Conservation (phyloP, 768 basidiomycete genomes). For the Phanerochaete carnosa region DNA sequence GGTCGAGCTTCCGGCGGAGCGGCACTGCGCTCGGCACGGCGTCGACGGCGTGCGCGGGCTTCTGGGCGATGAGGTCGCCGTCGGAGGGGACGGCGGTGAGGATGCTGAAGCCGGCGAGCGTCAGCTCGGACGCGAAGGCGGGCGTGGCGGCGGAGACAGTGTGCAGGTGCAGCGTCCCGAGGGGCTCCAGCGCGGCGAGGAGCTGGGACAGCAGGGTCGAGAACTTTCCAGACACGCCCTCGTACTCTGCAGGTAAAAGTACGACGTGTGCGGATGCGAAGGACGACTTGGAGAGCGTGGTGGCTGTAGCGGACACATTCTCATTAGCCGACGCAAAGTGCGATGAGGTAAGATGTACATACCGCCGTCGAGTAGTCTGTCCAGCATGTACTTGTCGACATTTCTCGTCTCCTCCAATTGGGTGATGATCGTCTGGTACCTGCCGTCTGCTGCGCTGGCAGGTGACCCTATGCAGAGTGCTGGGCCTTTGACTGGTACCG, state of each 20-base stretch:
- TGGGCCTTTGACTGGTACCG: slow-evolving; percentile 36
- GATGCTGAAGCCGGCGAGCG: slow-evolving; percentile 61
- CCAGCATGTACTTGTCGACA: slow-evolving; percentile 79
- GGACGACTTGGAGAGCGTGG: slow-evolving; percentile 44
- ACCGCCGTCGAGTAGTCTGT: slow-evolving; percentile 83
- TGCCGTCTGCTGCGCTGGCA: slow-evolving; percentile 73
- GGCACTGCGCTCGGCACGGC: slow-evolving; percentile 34
- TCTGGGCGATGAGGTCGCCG: slow-evolving; percentile 63
- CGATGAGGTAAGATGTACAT: slow-evolving; percentile 18
- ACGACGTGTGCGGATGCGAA: slow-evolving; percentile 69
- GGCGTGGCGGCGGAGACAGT: slow-evolving; percentile 44
- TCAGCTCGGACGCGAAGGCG: slow-evolving; percentile 55
- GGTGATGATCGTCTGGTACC: slow-evolving; percentile 68
- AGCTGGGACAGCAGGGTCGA: slow-evolving; percentile 58
- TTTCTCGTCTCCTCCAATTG: slow-evolving; percentile 49
- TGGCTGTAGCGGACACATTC: slow-evolving; percentile 40
- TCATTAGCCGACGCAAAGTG: background rate
- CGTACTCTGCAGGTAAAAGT: slow-evolving; percentile 64
- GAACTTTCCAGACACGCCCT: slow-evolving; percentile 48
- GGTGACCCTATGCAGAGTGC: slow-evolving; percentile 78
- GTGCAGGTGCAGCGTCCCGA: slow-evolving; percentile 67
- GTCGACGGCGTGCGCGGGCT: slow-evolving; percentile 47
- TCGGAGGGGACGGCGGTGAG: slow-evolving; percentile 39
- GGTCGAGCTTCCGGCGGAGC: slow-evolving; percentile 49
- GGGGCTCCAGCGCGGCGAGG: slow-evolving; percentile 54